Evolutionary conservation across 257 asterid genomes (phyloP).

Genomic region (Nicotiana noctiflora): DNA sequence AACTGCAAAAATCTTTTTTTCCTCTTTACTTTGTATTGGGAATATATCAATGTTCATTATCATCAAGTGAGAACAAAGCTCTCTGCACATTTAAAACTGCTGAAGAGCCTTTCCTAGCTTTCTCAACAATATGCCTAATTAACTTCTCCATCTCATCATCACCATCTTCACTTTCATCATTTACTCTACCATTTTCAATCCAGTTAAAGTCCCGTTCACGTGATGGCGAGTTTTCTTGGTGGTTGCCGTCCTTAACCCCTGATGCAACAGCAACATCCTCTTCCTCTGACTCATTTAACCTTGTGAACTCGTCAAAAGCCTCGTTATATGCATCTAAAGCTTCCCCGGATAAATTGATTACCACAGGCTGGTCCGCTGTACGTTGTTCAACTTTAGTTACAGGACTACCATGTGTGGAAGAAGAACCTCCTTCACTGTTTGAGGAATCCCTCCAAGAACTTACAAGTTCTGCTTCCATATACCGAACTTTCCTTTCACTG

Average conservation of each 20-base stretch:
- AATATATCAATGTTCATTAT: slow-evolving; percentile 25
- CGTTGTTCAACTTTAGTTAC: slow-evolving; percentile 12
- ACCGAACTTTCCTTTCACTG: slow-evolving; percentile 45
- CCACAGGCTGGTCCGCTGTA: slow-evolving; percentile 41
- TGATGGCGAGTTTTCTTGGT: slow-evolving; percentile 13
- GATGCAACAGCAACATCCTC: slow-evolving; percentile 30
- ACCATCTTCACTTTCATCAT: slow-evolving; percentile 41
- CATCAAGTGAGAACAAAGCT: slow-evolving; percentile 44
- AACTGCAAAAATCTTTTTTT: not conserved
- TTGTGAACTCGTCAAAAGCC: slow-evolving; percentile 45
- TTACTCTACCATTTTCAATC: slow-evolving; percentile 15
- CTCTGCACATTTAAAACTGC: slow-evolving; percentile 69
- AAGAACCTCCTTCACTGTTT: slow-evolving; percentile 23
- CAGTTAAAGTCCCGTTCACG: slow-evolving; percentile 9
- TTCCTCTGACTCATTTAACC: slow-evolving; percentile 46
- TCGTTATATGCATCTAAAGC: slow-evolving; percentile 54
- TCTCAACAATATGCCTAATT: slow-evolving; percentile 73
- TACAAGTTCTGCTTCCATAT: slow-evolving; percentile 27
- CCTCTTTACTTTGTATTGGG: not conserved
- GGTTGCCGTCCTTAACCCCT: slow-evolving; percentile 6
- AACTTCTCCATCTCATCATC: slow-evolving; percentile 76
- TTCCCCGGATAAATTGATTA: slow-evolving; percentile 55
- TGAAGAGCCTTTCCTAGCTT: slow-evolving; percentile 87
- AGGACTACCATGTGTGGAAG: slow-evolving; percentile 36
- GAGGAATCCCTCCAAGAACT: slow-evolving; percentile 28